Base-by-base conservation (phyloP, 805 yeast species). In the Wickerhamiella kazuoi region DNA sequence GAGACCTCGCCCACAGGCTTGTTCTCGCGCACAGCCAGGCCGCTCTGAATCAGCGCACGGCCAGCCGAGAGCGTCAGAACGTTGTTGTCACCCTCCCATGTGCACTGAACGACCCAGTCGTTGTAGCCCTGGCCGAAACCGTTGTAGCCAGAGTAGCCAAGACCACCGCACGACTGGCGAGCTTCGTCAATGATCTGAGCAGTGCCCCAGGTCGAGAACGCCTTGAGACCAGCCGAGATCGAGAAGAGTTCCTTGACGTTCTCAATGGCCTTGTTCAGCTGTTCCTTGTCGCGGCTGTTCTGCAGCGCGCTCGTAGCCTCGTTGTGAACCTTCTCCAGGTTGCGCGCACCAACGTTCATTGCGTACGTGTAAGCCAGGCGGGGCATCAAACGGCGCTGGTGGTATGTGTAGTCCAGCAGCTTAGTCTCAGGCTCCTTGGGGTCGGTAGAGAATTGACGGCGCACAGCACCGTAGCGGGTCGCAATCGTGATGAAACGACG, bases 31-130 rank as follows among this genome's bases (percentile, higher is more conserved):
- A 61, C 46, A 5, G 52, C 50, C 37, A 62, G 53, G 20, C 67
- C 65, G 42, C 63, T 60, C 56, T 71, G 78, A 46, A 76, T 63
- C 30, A 77, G 64, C 20, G 90, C 73, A 57, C 87, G 76, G 42
- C 94, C 96, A 43, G 83, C 72, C 39, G 83, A 76, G 59, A 82
- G 73, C 2, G 84, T 79, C 46, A 86, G 67, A 34, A 86, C 78
- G 52, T 76, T 84, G 64, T 86, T 86, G 60, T 86, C 96, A 59
- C 96, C 96, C 64, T 86, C 96, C 96, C 96, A 86, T 16, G 96
- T 86, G 61, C 94, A 84, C 63, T 86, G 95, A 31, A 86, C 95
- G n/a, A 80, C 94, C 82, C 93, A 87, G 58, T 86, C 96, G 45
- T 71, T 70, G 64, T 74, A 82, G 11, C 84, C 84, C 55, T 78